Evolutionary conservation across 192 early-diverging fungal species (phyloP).

Genomic region (Neocallimastix lanati): DNA sequence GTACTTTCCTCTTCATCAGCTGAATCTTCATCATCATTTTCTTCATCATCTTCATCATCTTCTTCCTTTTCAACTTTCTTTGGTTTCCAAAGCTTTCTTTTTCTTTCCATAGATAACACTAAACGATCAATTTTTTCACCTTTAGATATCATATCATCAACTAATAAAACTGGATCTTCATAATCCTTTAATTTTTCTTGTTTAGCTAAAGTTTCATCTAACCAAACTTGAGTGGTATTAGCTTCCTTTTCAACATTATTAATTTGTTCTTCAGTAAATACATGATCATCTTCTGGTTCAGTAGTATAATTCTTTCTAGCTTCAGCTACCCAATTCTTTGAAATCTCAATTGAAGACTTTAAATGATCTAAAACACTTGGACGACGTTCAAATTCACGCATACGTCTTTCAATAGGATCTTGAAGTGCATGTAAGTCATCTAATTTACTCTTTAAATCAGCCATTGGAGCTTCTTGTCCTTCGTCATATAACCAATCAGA

Average conservation of each 20-base stretch:
- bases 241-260: constrained; percentile 20
- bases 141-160: neutral
- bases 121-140: neutral
- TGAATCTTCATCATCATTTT: constrained; percentile 1
- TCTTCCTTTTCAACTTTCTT: constrained; percentile 5
- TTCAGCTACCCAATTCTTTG: constrained; percentile 8
- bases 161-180: neutral
- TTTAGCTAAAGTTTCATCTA: neutral
- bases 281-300: constrained; percentile 20
- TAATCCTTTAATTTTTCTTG: neutral
- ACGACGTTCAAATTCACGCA: constrained; percentile 31
- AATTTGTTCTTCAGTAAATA: constrained; percentile 22
- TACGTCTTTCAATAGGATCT: constrained; percentile 19
- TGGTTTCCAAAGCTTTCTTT: constrained; percentile 1
- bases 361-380: constrained; percentile 22
- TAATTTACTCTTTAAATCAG: constrained; percentile 16
- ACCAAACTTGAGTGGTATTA: constrained; percentile 18
- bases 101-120: neutral
- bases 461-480: constrained; percentile 38
- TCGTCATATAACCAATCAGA: constrained; percentile 78
- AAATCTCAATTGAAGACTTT: neutral
- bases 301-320: constrained; percentile 22
- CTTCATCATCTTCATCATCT: constrained; percentile 1
- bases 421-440: constrained; percentile 18
- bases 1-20: neutral